Evolutionary conservation across 129 eudicot genomes (phyloP).

Genomic region (Helianthus annuus): DNA sequence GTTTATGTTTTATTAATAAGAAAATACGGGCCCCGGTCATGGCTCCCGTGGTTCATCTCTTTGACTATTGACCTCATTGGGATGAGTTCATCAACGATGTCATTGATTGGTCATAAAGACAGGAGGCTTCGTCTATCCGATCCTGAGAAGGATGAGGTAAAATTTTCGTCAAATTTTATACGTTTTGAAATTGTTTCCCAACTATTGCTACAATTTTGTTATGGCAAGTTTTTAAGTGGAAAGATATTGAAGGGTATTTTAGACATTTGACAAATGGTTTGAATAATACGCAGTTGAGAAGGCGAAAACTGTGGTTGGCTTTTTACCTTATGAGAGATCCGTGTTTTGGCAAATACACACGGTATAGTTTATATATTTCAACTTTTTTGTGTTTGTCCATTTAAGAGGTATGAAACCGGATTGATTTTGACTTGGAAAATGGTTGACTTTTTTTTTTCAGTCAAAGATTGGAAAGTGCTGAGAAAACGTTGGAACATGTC

Average conservation of each 20-base stretch:
- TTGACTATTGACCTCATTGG: slow-evolving; percentile 63
- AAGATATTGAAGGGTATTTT: slow-evolving; percentile 1
- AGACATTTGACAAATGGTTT: slow-evolving; percentile 13
- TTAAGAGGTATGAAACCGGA: neutral
- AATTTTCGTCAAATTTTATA: too few species aligned
- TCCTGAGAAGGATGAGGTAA: slow-evolving; percentile 75
- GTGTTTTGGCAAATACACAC: slow-evolving; percentile 72
- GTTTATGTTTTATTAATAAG: slow-evolving; percentile 76
- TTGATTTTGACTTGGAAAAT: neutral
- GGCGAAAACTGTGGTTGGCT: slow-evolving; percentile 77
- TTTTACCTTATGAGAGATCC: slow-evolving; percentile 97
- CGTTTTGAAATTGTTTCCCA: too few species aligned
- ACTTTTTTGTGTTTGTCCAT: neutral
- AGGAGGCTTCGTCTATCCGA: slow-evolving; percentile 43
- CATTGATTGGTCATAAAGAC: slow-evolving; percentile 29
- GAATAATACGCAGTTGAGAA: slow-evolving; percentile 52
- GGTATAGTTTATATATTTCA: slow-evolving; percentile 40
- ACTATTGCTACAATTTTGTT: neutral
- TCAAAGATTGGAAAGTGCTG: slow-evolving; percentile 67
- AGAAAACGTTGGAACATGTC: slow-evolving; percentile 62
- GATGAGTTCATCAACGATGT: slow-evolving; percentile 43
- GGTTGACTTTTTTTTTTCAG: slow-evolving; percentile 34
- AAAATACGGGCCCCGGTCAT: slow-evolving; percentile 74
- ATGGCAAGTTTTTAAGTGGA: slow-evolving; percentile 1
- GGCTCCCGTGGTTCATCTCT: slow-evolving; percentile 87